Evolutionary conservation across 2,329 filamentous ascomycete species (phyloP).

Genomic region (Fusarium humuli): DNA sequence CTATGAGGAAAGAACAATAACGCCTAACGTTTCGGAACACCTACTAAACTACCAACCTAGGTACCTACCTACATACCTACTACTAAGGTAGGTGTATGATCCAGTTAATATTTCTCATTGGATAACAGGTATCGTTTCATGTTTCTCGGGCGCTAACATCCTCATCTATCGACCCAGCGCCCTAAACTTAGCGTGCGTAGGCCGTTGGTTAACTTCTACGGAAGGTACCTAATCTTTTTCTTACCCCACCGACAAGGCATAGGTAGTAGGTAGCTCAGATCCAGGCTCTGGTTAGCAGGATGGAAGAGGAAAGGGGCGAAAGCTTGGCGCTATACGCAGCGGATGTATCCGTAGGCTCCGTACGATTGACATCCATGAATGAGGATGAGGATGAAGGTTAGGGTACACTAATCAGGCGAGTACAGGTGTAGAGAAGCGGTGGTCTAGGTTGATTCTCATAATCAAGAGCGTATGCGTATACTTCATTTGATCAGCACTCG

Average conservation of each 20-base stretch:
- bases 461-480: background rate
- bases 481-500: background rate
- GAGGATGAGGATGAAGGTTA: background rate
- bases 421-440: background rate
- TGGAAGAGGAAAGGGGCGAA: constrained; percentile 22
- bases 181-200: too few relatives aligned
- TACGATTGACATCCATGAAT: background rate
- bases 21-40: background rate
- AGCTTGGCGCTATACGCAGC: background rate
- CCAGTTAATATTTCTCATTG: background rate
- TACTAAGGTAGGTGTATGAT: too few relatives aligned
- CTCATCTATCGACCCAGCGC: too few relatives aligned
- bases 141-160: constrained; percentile 46
- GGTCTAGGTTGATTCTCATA: background rate
- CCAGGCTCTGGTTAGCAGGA: constrained; percentile 3
- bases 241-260: constrained; percentile 22
- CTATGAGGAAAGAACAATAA: background rate
- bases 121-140: constrained; percentile 38
- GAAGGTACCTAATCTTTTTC: background rate
- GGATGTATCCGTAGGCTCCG: background rate
- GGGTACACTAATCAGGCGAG: background rate
- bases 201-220: too few relatives aligned
- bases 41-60: too few relatives aligned
- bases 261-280: background rate
- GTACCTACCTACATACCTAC: too few relatives aligned